Base-by-base conservation (phyloP, 148 eudicot genomes). In the Polygonum aviculare region DNA sequence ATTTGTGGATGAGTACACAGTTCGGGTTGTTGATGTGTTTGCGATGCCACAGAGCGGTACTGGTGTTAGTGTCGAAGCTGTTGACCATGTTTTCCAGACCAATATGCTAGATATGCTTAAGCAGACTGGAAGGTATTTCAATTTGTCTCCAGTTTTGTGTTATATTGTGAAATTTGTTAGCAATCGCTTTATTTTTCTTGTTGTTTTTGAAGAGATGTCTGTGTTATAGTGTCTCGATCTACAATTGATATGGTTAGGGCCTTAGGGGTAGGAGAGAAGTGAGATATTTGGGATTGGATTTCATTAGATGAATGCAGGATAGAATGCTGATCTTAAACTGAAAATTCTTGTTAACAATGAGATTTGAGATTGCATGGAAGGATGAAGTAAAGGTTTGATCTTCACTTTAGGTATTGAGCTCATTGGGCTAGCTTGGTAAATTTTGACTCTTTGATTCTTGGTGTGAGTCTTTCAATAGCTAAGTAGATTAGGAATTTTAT, bases 41-140 rank as follows among this genome's bases (percentile, higher is more conserved):
- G 95, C 98, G 4, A 94, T 94, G 98, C 98, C 97, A 1, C 98
- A 94, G 82, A 94, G 98, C 83, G 98, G 98, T 15, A 94, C 98
- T 63, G 97, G 97, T 2, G 98, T 92, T 65, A 91, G 98, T 85
- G 97, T 94, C 60, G 98, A 94, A 79, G 97, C 97, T 72, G 98
- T 91, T n/a, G 98, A 94, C 74, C 98, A 90, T 84, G 98, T 94
- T 57, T 94, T 94, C 52, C 98, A 94, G 85, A 94, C 98, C 38
- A 91, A 92, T 60, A 94, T 94, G 97, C 90, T 94, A 74, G 98
- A 94, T 74, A 94, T 94, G 98, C 93, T 94, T 74, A 94, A 91
- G 75, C 98, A 94, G 84, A 94, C 98, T 72, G 98, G 98, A 82
- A 87, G 98, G 98, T 94, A 86, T 3, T 59, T 6, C 15, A 18